A percentile compares a stretch with the other conserved stretches of the same genome.
These are phyloP conservation scores for Oleoguttula mirabilis DNA, from an alignment of 495 filamentous ascomycete genomes.

Conservation along the genomic window DNA sequence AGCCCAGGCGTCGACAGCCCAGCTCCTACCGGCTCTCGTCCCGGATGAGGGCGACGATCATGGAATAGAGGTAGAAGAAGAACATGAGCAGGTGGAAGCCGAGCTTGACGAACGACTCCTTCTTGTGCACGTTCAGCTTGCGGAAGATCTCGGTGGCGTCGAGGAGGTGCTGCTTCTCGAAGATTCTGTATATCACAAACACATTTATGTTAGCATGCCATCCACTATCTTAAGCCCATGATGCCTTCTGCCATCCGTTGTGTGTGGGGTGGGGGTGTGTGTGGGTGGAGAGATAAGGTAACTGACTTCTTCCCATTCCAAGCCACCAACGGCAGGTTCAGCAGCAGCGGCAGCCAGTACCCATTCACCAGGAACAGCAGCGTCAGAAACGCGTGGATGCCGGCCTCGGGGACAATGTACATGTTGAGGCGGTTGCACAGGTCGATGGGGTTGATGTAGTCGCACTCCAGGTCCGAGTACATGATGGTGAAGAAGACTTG, in stretches of 20 bases:
- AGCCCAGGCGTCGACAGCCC: too few relatives aligned
- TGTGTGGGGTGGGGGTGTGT: background rate
- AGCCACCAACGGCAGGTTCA: conserved; percentile 83
- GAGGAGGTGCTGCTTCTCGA: conserved; percentile 89
- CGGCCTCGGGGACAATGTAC: conserved; percentile 98
- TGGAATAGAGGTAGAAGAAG: conserved; percentile 99
- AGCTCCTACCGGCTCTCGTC: conserved; percentile 56
- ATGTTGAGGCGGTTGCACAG: conserved; percentile 99
- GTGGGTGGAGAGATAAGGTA: too few relatives aligned
- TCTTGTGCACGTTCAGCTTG: conserved; percentile 98
- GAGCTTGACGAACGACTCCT: conserved; percentile 99
- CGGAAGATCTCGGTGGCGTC: conserved; percentile 99
- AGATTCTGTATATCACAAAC: conserved; percentile 79
- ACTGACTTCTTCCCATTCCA: conserved; percentile 94
- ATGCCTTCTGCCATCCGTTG: background rate
- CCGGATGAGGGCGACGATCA: conserved; percentile 96
- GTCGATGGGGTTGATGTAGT: conserved; percentile 99
- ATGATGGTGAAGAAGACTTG: conserved; percentile 99
- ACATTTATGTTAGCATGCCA: too few relatives aligned
- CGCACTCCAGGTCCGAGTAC: conserved; percentile 98
- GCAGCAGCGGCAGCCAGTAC: conserved; percentile 86
- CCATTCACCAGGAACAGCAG: conserved; percentile 94
- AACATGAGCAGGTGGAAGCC: conserved; percentile 99
- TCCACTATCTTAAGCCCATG: conserved; percentile 1
- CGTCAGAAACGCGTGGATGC: conserved; percentile 90